Percentiles rank a stretch among this genome's conserved stretches.
Conservation (phyloP, 2,329 filamentous ascomycete genomes). For the Orbilia blumenaviensis region DNA sequence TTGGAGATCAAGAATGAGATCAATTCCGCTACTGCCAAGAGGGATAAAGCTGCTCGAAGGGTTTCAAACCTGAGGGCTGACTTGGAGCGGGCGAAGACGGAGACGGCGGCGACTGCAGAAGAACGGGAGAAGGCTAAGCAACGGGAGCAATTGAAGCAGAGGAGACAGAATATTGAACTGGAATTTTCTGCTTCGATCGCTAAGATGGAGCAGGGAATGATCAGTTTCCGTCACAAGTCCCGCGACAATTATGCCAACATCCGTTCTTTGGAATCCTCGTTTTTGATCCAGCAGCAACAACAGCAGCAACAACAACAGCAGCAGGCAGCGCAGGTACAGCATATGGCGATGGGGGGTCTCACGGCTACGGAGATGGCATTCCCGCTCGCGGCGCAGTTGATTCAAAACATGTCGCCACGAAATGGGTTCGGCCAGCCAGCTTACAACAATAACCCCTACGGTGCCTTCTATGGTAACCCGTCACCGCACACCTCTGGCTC, state of each 20-base stretch:
- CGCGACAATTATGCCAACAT: constrained; percentile 52
- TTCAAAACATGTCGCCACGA: constrained; percentile 42
- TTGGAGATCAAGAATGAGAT: constrained; percentile 56
- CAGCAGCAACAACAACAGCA: constrained; percentile 37
- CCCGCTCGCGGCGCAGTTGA: constrained; percentile 41
- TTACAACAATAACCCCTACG: constrained; percentile 38
- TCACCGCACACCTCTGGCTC: constrained; percentile 55
- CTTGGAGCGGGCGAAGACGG: constrained; percentile 55
- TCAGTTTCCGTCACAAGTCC: constrained; percentile 50
- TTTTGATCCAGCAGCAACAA: constrained; percentile 32
- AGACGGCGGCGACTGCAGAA: constrained; percentile 54
- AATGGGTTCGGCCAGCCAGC: constrained; percentile 32
- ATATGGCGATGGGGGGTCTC: constrained; percentile 36
- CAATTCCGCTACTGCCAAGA: constrained; percentile 55
- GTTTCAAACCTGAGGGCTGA: constrained; percentile 56
- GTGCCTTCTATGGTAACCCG: constrained; percentile 41
- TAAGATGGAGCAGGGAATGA: constrained; percentile 57
- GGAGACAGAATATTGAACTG: constrained; percentile 54
- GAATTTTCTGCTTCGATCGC: constrained; percentile 57
- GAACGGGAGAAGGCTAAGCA: constrained; percentile 54
- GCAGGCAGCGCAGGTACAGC: constrained; percentile 41
- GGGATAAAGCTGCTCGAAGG: constrained; percentile 55
- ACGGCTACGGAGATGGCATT: constrained; percentile 45
- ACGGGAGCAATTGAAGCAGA: constrained; percentile 54
- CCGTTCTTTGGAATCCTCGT: constrained; percentile 51